Conservation (phyloP, 2,329 filamentous ascomycete genomes). For the Claviceps africana region DNA sequence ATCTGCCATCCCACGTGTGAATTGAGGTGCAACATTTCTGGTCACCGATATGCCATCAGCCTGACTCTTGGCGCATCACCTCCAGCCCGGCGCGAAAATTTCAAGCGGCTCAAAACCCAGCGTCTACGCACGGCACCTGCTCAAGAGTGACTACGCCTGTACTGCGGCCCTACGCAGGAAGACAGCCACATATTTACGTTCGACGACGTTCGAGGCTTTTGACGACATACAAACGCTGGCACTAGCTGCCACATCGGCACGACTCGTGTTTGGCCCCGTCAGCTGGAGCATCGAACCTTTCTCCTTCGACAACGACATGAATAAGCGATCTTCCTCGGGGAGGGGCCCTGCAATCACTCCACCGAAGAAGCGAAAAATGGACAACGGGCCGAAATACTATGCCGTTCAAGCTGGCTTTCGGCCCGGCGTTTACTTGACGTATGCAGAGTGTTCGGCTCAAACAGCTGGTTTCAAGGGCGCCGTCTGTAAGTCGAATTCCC, state of each 20-base stretch:
- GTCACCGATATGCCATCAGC: constrained; percentile 12
- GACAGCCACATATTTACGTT: background rate
- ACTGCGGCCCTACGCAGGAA: background rate
- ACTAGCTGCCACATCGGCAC: background rate
- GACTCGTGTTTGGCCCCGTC: constrained; percentile 12
- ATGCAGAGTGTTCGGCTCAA: constrained; percentile 46
- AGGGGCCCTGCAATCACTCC: constrained; percentile 8
- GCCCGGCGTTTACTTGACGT: constrained; percentile 49
- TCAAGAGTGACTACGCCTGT: background rate
- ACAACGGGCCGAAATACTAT: constrained; percentile 43
- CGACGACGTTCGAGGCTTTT: background rate
- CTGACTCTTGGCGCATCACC: constrained; percentile 14
- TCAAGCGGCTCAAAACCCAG: constrained; percentile 8
- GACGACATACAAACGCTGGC: background rate
- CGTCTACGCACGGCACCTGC: constrained; percentile 1
- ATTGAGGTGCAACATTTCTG: background rate
- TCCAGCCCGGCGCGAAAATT: constrained; percentile 13
- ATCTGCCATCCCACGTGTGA: background rate
- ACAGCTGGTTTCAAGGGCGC: constrained; percentile 50
- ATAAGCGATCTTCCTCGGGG: constrained; percentile 16
- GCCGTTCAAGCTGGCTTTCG: constrained; percentile 42
- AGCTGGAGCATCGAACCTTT: background rate
- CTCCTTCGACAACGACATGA: constrained; percentile 12
- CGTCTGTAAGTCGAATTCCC: constrained; percentile 41
- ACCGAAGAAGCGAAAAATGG: constrained; percentile 35